Evolutionary conservation across 805 yeast species (phyloP), one percentile per base, ranked within the genome.

Genomic region (Candida yuanshanica): DNA sequence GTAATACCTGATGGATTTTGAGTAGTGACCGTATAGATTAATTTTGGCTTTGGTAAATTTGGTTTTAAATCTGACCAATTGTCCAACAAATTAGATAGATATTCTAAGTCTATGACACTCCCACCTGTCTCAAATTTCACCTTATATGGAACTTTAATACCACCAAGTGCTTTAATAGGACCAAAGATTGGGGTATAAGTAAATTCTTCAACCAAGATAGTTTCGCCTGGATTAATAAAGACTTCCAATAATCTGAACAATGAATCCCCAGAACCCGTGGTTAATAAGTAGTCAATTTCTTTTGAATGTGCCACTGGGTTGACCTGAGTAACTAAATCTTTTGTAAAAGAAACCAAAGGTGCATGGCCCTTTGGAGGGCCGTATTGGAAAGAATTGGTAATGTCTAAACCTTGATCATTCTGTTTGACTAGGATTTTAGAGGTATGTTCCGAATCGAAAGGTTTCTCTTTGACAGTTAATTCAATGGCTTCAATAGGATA

Each of bases 321-420:
- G 35, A 62, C 60, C 2, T 52, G 38, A 9, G 68, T 52, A 33
- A 75, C 63, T 3, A 50, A 25, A 4, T 42, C 85, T 53, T 66
- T 77, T 50, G 88, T 60, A 59, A 83, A 89, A 1, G 65, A 53
- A 25, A 79, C 52, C 34, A 90, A 55, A 51, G 81, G 85, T 5
- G 79, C 75, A 48, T 81, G 84, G 34, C 98, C 98, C 44, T 72
- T 75, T 42, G 93, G 77, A 62, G 60, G 65, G 22, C 96, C 96
- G 63, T 90, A 90, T 68, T 90, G 97, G 62, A 90, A 72, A 12
- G 95, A 77, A 52, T 82, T 74, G 17, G 82, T 72, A 50, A 90
- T 72, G 38, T 68, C 77, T n/a, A 64, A 37, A 34, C 51, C 26
- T 7, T 13, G 17, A 37, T 86, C 17, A 22, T 48, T 42, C 4